These are phyloP conservation scores for Torulaspora maleeae DNA, from an alignment of 805 yeast genomes.

Conservation along the genomic window DNA sequence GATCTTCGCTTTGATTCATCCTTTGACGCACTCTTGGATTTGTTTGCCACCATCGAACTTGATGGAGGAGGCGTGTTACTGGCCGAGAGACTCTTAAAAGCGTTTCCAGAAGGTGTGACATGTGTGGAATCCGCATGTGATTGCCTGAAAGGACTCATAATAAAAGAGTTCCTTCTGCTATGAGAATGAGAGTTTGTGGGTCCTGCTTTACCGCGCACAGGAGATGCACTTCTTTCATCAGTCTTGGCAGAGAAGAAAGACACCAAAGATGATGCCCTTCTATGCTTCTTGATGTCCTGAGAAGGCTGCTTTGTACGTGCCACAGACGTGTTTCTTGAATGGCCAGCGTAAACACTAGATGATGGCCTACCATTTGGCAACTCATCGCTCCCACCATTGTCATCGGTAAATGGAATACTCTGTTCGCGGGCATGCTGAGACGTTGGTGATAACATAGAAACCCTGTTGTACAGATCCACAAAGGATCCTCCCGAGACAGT, in stretches of 20 bases:
- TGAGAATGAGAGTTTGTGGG: conserved; percentile 6
- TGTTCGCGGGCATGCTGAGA: conserved; percentile 7
- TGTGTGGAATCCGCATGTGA: conserved; percentile 22
- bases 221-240: conserved; percentile 20
- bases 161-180: conserved; percentile 20
- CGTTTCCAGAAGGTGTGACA: conserved; percentile 15
- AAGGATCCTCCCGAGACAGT: conserved; percentile 34
- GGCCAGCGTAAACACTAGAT: conserved; percentile 39
- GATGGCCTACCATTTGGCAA: conserved; percentile 36
- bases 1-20: conserved; percentile 43
- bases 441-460: conserved; percentile 27
- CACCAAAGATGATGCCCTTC: conserved; percentile 58
- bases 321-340: conserved; percentile 25
- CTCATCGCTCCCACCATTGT: conserved; percentile 2
- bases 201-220: conserved; percentile 9
- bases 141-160: conserved; percentile 25
- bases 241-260: conserved; percentile 41
- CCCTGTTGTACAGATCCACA: conserved; percentile 34
- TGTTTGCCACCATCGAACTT: conserved; percentile 10
- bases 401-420: neutral
- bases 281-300: conserved; percentile 39
- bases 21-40: conserved; percentile 14
- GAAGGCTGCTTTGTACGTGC: conserved; percentile 17
- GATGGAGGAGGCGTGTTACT: conserved; percentile 6
- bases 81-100: conserved; percentile 5